Evolutionary conservation across 1,139 yeast species (phyloP), one percentile per base, ranked within the genome.

Genomic region (Candida frijolesensis): DNA sequence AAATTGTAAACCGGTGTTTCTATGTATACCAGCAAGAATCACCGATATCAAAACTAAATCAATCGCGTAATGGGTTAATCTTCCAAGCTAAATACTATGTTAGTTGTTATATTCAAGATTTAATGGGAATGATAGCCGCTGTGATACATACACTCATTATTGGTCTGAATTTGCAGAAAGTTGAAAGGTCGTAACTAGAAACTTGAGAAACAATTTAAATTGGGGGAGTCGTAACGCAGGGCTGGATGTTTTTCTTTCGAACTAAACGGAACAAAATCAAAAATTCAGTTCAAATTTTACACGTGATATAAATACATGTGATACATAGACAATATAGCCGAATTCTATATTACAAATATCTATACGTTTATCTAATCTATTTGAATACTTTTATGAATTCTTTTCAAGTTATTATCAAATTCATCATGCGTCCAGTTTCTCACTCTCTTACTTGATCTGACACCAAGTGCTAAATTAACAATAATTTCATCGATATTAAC

Each of bases 11-110:
- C 90, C 91, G 0, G 89, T 84, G 55, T 82, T 81, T 50, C 84
- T 71, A 60, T 85, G 83, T 48, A 85, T 71, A 1, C 87, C 88
- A 0, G 91, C 89, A 33, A 85, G 69, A 22, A 86, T 70, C 62
- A 86, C 78, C 2, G 89, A 83, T 16, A 84, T 67, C 51, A 86
- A 67, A 1, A 85, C 76, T 51, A 85, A 70, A 59, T 85, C 90
- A 42, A 83, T 58, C 0, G 84, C 72, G 54, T 82, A 82, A 61
- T 84, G 88, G 2, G 80, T 68, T 43, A 82, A 56, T 60, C 72
- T 80, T 0, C 85, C 85, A 33, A 81, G 61, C 84, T 79, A 33
- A 12, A 16, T 10, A 15, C 11, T 12, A 18, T 19, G 42, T 38
- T 38, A 38, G 42, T 38, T 16, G 10, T 10, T 11, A 30, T 7